Percentiles rank a stretch among this genome's conserved stretches.
These are phyloP conservation scores for Mycena indigotica DNA, from an alignment of 768 basidiomycete species.

Conservation along the genomic window DNA sequence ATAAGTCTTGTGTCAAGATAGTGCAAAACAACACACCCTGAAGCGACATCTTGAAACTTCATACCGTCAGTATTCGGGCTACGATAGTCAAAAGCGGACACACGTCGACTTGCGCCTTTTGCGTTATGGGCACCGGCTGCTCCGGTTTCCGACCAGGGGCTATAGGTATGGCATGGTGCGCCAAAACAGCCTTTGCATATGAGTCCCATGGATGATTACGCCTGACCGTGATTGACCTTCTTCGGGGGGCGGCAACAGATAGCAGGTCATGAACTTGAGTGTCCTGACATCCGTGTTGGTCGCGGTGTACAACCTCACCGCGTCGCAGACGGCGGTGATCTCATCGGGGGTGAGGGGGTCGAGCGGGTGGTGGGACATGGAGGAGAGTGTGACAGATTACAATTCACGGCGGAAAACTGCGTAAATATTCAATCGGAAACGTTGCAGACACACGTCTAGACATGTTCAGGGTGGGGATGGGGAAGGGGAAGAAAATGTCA, in stretches of 20 bases:
- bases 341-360: slow-evolving; percentile 32
- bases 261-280: slow-evolving; percentile 70
- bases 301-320: slow-evolving; percentile 56
- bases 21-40: slow-evolving; percentile 50
- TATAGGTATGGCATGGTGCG: slow-evolving; percentile 74
- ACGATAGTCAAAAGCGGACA: slow-evolving; percentile 32
- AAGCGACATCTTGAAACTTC: slow-evolving; percentile 77
- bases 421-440: too few relatives aligned
- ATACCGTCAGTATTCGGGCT: slow-evolving; percentile 5
- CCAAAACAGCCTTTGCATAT: slow-evolving; percentile 55
- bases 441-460: too few relatives aligned
- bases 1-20: too few relatives aligned
- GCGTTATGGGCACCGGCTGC: slow-evolving; percentile 50
- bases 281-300: slow-evolving; percentile 62
- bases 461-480: too few relatives aligned
- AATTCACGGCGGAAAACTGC: too few relatives aligned
- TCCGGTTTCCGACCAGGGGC: slow-evolving; percentile 60
- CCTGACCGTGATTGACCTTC: slow-evolving; percentile 32
- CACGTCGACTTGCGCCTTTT: slow-evolving; percentile 81
- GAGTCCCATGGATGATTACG: not conserved
- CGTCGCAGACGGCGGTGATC: slow-evolving; percentile 66
- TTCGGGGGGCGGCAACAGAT: slow-evolving; percentile 74
- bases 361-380: slow-evolving; percentile 16
- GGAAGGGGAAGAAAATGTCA: too few relatives aligned
- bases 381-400: too few relatives aligned